Conservation (phyloP, 148 eudicot genomes). For the Amaranthus hypochondriacus region DNA sequence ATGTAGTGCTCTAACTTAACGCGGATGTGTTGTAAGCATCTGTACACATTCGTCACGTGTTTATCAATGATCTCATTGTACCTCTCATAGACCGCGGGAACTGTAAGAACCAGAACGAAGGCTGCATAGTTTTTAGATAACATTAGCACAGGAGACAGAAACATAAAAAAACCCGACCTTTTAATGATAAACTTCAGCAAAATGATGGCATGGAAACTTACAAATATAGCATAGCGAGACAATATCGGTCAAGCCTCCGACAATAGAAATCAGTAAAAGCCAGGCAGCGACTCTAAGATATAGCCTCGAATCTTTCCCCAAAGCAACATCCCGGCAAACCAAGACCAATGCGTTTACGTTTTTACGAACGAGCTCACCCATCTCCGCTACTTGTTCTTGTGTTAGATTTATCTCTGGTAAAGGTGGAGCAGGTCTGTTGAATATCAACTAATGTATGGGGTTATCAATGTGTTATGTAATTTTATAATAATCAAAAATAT, state of each 20-base stretch:
- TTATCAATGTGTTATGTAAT: slow-evolving; percentile 11
- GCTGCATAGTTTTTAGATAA: slow-evolving; percentile 35
- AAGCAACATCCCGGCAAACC: slow-evolving; percentile 54
- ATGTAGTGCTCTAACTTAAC: slow-evolving; percentile 39
- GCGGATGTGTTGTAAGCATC: slow-evolving; percentile 29
- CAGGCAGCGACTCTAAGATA: slow-evolving; percentile 45
- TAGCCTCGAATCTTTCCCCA: slow-evolving; percentile 64
- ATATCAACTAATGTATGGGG: slow-evolving; percentile 21
- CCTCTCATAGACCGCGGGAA: slow-evolving; percentile 81
- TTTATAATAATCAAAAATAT: neutral
- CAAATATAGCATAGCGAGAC: slow-evolving; percentile 56
- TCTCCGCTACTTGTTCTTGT: slow-evolving; percentile 50
- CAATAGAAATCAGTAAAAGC: slow-evolving; percentile 42
- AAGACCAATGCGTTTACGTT: slow-evolving; percentile 41
- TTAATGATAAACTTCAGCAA: neutral
- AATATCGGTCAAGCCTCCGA: slow-evolving; percentile 70
- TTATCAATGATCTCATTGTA: slow-evolving; percentile 48
- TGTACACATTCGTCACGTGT: slow-evolving; percentile 23
- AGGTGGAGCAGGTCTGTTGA: slow-evolving; percentile 83
- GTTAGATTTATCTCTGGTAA: slow-evolving; percentile 65
- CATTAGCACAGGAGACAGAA: neutral
- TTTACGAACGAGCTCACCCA: slow-evolving; percentile 38
- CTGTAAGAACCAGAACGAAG: slow-evolving; percentile 50
- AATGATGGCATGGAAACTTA: slow-evolving; percentile 35
- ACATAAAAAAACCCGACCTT: neutral